Evolutionary conservation across 2,329 filamentous ascomycete genomes (phyloP).

Genomic region (Colletotrichum lentis): DNA sequence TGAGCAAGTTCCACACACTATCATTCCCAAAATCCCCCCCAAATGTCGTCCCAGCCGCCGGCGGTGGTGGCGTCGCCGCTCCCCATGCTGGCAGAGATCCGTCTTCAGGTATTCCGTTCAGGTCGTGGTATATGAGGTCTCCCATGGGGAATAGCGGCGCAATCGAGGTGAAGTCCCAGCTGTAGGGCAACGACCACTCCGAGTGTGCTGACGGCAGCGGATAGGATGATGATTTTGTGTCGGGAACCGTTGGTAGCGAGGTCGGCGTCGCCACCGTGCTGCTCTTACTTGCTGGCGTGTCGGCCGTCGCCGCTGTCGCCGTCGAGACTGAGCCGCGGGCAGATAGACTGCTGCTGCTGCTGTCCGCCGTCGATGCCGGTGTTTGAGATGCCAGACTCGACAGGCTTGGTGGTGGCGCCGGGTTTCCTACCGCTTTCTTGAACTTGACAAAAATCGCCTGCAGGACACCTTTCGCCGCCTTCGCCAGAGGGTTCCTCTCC

Average conservation of each 20-base stretch:
- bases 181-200: slow-evolving; percentile 52
- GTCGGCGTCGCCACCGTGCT: slow-evolving; percentile 35
- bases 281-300: slow-evolving; percentile 37
- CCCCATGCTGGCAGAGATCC: slow-evolving; percentile 40
- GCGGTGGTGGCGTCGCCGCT: slow-evolving; percentile 37
- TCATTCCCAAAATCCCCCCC: slow-evolving; percentile 63
- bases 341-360: slow-evolving; percentile 35
- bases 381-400: slow-evolving; percentile 32
- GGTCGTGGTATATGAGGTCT: slow-evolving; percentile 65
- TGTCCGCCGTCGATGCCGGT: slow-evolving; percentile 36
- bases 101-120: slow-evolving; percentile 54
- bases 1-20: slow-evolving; percentile 65
- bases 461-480: slow-evolving; percentile 62
- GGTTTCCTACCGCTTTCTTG: slow-evolving; percentile 56
- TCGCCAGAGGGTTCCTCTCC: slow-evolving; percentile 61
- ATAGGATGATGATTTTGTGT: slow-evolving; percentile 39
- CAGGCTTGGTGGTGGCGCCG: slow-evolving; percentile 36
- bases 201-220: slow-evolving; percentile 31
- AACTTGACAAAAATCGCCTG: slow-evolving; percentile 63
- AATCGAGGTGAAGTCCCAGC: slow-evolving; percentile 60
- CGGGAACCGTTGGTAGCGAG: slow-evolving; percentile 41
- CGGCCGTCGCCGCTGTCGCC: slow-evolving; percentile 27
- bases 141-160: slow-evolving; percentile 65
- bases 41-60: slow-evolving; percentile 56
- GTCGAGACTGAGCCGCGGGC: slow-evolving; percentile 35